A percentile compares a stretch with the other conserved stretches of the same genome.
Conservation (phyloP, 2,329 filamentous ascomycete genomes). For the Alternaria gaisen region DNA sequence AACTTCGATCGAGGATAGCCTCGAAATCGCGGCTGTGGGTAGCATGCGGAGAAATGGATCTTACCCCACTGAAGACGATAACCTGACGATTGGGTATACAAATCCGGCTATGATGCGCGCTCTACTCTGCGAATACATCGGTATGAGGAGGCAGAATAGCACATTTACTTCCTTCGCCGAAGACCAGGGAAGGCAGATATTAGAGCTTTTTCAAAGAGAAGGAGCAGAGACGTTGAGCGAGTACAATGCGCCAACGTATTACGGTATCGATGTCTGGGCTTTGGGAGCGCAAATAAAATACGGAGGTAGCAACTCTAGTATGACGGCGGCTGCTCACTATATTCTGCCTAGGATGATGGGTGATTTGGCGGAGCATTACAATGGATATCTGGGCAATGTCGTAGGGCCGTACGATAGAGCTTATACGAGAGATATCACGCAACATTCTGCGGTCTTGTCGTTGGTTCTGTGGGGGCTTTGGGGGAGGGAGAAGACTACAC, state of each 20-base stretch:
- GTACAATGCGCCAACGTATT: constrained; percentile 55
- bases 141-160: constrained; percentile 50
- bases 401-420: constrained; percentile 52
- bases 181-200: constrained; percentile 16
- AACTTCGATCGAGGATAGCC: constrained; percentile 48
- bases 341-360: constrained; percentile 49
- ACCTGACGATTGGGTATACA: constrained; percentile 52
- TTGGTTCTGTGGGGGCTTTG: constrained; percentile 57
- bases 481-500: constrained; percentile 51
- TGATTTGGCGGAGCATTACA: constrained; percentile 50
- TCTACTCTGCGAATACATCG: constrained; percentile 55
- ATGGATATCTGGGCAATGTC: constrained; percentile 49
- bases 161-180: constrained; percentile 47
- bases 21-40: constrained; percentile 51
- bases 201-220: constrained; percentile 33
- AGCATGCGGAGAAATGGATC: constrained; percentile 55
- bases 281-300: constrained; percentile 53
- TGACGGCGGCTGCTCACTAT: constrained; percentile 40
- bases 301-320: constrained; percentile 39
- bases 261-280: constrained; percentile 55
- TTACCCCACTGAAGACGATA: constrained; percentile 47
- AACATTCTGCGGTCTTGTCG: constrained; percentile 53
- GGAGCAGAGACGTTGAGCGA: constrained; percentile 50
- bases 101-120: constrained; percentile 57
- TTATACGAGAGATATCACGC: constrained; percentile 53